These are phyloP conservation scores for Lecanosticta acicola DNA, from an alignment of 2,329 filamentous ascomycete genomes.

Conservation along the genomic window DNA sequence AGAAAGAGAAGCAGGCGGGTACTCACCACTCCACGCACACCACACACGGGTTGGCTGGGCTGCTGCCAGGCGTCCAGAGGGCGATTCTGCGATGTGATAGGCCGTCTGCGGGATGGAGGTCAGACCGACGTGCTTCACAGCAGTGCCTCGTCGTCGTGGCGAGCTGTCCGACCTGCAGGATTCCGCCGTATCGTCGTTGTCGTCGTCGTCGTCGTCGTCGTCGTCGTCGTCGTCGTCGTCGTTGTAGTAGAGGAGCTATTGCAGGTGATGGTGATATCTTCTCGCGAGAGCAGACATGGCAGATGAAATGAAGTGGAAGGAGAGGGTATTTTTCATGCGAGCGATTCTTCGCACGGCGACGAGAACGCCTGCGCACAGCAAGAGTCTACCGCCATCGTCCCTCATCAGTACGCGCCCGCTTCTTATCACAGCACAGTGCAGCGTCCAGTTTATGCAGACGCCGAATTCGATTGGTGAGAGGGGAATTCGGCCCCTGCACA, in stretches of 20 bases:
- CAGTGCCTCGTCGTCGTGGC: not conserved
- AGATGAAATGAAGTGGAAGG: not conserved
- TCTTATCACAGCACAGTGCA: not conserved
- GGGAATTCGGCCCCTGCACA: not conserved
- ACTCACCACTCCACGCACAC: conserved; percentile 18
- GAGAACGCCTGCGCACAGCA: not conserved
- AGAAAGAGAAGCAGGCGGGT: conserved; percentile 8
- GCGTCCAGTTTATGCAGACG: not conserved
- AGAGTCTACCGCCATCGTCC: not conserved
- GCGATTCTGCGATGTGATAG: conserved; percentile 17
- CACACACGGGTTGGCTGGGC: conserved; percentile 4
- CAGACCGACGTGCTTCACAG: conserved; percentile 10
- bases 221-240: no score
- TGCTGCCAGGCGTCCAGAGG: conserved; percentile 1
- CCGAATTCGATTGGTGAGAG: not conserved
- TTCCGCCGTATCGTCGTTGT: no score
- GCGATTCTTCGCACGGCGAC: not conserved
- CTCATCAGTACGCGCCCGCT: not conserved
- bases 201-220: no score
- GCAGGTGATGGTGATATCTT: no score
- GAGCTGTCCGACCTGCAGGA: not conserved
- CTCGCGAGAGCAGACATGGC: no score
- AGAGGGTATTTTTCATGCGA: not conserved
- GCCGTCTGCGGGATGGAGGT: conserved; percentile 10
- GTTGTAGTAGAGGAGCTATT: no score